Evolutionary conservation across 257 asterid genomes (phyloP), one percentile per base, ranked within the genome.

Genomic region (Lavandula angustifolia): DNA sequence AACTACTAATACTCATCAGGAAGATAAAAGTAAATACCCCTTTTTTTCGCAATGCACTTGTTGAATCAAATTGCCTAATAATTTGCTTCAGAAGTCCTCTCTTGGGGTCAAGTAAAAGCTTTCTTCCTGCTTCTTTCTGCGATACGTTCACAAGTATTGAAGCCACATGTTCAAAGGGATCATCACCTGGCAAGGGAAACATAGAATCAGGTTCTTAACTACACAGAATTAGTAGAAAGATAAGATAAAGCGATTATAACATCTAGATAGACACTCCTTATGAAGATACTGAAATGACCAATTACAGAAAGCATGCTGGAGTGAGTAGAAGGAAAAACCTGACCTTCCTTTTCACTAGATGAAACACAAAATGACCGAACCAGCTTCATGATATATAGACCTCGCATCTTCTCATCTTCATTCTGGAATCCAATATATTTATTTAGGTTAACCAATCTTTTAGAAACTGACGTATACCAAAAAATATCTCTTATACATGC

Each of bases 131-230:
- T 83, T 80, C 89, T 60, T 87, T 90, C 87, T 88, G 76, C 1
- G 97, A 90, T 77, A 94, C 70, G 78, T 87, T 94, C 13, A 94
- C 95, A 29, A 94, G 94, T 81, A 94, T 66, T 42, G 99, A 94
- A 54, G 95, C 97, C 76, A 90, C 96, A 42, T 90, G 96, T 66
- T 86, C 96, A 78, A 81, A 94, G 50, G 92, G 84, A 82, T 94
- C 99, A 46, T 94, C 97, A 56, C 78, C 99, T 89, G 85, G 48
- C 40, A 33, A 22, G 51, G 51, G 66, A 9, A 57, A 50, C 54
- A 56, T 56, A 48, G 9, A 58, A 16, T 42, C 37, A 53, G 18
- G 18, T 34, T 29, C 31, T 14, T 38, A 59, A 41, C 49, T 51
- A 13, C 48, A 40, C 4, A 29, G 29, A 13, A 13, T 42, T 43